Evolutionary conservation across 495 filamentous ascomycete genomes (phyloP).

Genomic region (Hypoxylon trugodes): DNA sequence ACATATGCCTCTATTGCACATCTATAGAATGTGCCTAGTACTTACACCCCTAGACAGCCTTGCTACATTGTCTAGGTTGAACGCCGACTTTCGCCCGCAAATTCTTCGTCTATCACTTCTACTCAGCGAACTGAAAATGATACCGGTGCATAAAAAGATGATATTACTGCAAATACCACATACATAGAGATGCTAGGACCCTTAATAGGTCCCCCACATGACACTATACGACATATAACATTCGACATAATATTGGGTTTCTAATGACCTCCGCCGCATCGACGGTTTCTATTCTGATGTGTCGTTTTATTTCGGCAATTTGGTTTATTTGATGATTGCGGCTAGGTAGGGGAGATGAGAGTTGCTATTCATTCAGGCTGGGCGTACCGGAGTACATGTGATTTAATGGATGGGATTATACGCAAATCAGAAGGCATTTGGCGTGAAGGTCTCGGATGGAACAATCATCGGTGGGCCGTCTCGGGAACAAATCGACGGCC

Average conservation of each 20-base stretch:
- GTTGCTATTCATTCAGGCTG: constrained; percentile 13
- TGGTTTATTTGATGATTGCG: constrained; percentile 19
- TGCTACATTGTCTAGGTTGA: not conserved
- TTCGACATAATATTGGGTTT: constrained; percentile 37
- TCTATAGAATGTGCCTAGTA: not conserved
- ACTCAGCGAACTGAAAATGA: constrained; percentile 11
- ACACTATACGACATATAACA: constrained; percentile 26
- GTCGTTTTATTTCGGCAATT: constrained; percentile 23
- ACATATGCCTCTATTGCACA: not conserved
- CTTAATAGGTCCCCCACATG: constrained; percentile 12
- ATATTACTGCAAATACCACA: constrained; percentile 32
- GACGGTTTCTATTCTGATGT: constrained; percentile 31
- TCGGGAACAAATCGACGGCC: constrained; percentile 20
- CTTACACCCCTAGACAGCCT: not conserved
- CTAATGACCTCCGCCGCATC: constrained; percentile 30
- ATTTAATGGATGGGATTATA: constrained; percentile 3
- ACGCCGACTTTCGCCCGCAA: not conserved
- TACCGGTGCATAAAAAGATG: constrained; percentile 14
- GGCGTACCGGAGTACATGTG: constrained; percentile 28
- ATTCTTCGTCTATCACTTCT: constrained; percentile 5
- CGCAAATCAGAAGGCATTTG: constrained; percentile 29
- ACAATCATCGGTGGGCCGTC: constrained; percentile 17
- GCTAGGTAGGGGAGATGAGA: constrained; percentile 9
- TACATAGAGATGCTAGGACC: constrained; percentile 14
- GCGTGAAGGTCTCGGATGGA: constrained; percentile 15